phyloP scores from a whole-genome alignment of 179 eudicot species.

The Camellia oleifera region DNA sequence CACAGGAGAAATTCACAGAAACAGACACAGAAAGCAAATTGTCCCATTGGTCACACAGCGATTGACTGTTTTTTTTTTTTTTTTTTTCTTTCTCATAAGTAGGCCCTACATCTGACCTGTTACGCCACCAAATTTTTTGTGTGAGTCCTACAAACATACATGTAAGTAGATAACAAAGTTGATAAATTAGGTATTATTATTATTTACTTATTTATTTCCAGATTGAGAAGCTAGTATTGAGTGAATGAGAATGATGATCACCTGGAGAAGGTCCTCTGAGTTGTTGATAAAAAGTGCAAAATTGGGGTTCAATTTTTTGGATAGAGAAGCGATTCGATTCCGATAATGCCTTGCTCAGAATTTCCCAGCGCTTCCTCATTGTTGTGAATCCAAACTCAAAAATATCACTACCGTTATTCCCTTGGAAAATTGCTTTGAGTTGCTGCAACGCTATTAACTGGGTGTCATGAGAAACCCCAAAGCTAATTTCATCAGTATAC shows the following conservation, averaged over 20 bases:
- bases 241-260: constrained; percentile 4
- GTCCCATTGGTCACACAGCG: too few species aligned
- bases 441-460: constrained; percentile 37
- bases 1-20: too few species aligned
- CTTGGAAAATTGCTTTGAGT: constrained; percentile 30
- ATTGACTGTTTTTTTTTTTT: too few species aligned
- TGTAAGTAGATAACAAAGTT: too few species aligned
- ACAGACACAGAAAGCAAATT: too few species aligned
- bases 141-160: too few species aligned
- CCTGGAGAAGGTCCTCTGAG: constrained; percentile 45
- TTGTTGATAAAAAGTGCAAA: constrained; percentile 32
- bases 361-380: constrained; percentile 34
- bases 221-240: too few species aligned
- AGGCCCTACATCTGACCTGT: too few species aligned
- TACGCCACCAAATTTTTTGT: too few species aligned
- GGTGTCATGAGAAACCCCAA: constrained; percentile 40
- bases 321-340: constrained; percentile 34
- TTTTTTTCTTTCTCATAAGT: too few species aligned
- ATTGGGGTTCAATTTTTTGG: constrained; percentile 33
- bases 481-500: not conserved
- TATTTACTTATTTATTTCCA: too few species aligned
- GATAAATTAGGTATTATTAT: too few species aligned
- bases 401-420: constrained; percentile 22
- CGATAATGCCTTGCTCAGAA: constrained; percentile 20
- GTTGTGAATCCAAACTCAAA: constrained; percentile 33